Evolutionary conservation across 2,329 filamentous ascomycete genomes (phyloP).

Genomic region (Sphaerulina populicola): DNA sequence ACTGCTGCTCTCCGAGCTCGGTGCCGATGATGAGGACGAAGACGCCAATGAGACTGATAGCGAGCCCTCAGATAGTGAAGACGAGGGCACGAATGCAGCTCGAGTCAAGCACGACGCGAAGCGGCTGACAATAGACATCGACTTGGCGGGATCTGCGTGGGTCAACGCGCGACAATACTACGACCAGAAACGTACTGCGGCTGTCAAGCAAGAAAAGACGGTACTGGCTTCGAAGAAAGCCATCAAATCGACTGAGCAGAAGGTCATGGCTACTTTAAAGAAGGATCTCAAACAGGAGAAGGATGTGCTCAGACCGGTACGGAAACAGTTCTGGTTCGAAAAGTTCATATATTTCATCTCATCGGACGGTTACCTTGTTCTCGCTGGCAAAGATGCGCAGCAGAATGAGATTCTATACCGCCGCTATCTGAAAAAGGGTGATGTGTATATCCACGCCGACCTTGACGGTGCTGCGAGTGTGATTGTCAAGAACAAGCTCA

Average conservation of each 20-base stretch:
- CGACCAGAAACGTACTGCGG: conserved; percentile 75
- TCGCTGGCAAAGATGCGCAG: conserved; percentile 75
- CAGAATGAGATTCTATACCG: conserved; percentile 92
- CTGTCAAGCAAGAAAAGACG: conserved; percentile 80
- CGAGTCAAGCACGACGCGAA: conserved; percentile 33
- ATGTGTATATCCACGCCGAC: conserved; percentile 87
- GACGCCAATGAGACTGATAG: conserved; percentile 57
- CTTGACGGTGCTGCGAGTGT: conserved; percentile 75
- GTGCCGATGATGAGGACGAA: conserved; percentile 53
- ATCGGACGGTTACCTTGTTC: conserved; percentile 85
- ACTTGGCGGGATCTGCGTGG: conserved; percentile 74
- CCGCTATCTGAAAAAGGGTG: conserved; percentile 75
- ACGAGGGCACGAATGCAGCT: conserved; percentile 43
- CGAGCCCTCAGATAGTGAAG: conserved; percentile 53
- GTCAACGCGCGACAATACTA: conserved; percentile 88
- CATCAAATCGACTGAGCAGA: conserved; percentile 80
- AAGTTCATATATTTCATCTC: conserved; percentile 96
- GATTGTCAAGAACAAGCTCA: conserved; percentile 79
- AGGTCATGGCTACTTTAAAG: conserved; percentile 76
- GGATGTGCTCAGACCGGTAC: conserved; percentile 70
- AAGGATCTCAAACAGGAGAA: conserved; percentile 89
- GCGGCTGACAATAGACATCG: conserved; percentile 68
- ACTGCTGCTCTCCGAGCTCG: conserved; percentile 64
- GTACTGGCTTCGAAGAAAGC: conserved; percentile 71
- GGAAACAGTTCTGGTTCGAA: conserved; percentile 88